Conservation (phyloP, 1,284 basidiomycete species). For the Ustilago crameri region DNA sequence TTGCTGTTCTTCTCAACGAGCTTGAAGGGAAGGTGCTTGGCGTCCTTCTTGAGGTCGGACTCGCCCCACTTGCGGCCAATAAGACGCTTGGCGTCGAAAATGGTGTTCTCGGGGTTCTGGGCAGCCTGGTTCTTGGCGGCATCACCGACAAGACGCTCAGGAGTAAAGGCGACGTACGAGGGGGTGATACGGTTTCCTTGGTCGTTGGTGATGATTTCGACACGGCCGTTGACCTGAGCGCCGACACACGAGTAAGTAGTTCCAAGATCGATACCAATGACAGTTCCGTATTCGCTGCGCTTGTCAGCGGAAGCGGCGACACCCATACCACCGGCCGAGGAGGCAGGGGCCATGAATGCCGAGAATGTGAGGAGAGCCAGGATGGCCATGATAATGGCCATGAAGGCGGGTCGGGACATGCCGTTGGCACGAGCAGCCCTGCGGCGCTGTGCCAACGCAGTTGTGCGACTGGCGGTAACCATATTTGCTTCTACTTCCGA, state of each 20-base stretch:
- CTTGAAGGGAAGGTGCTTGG: constrained; percentile 67
- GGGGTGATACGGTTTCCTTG: constrained; percentile 71
- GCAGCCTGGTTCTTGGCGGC: constrained; percentile 75
- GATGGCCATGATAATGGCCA: constrained; percentile 59
- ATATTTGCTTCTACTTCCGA: constrained; percentile 42
- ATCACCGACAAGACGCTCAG: constrained; percentile 80
- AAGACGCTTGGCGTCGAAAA: constrained; percentile 94
- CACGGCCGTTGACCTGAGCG: constrained; percentile 79
- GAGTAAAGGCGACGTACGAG: constrained; percentile 68
- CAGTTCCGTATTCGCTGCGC: constrained; percentile 78
- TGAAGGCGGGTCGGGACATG: constrained; percentile 45
- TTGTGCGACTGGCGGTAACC: constrained; percentile 39
- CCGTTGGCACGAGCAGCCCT: constrained; percentile 42
- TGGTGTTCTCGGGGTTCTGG: constrained; percentile 87
- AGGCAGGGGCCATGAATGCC: constrained; percentile 46
- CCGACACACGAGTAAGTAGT: constrained; percentile 73
- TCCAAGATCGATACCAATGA: constrained; percentile 82
- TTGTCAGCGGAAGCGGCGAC: constrained; percentile 63
- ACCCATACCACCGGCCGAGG: constrained; percentile 53
- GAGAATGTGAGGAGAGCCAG: constrained; percentile 57
- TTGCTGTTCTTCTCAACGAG: constrained; percentile 70
- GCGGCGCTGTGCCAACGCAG: constrained; percentile 43
- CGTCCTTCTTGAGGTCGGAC: constrained; percentile 71
- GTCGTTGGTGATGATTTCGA: constrained; percentile 69
- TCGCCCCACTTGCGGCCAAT: constrained; percentile 75